phyloP scores from a whole-genome alignment of 2,329 filamentous ascomycete species.

The Epichloe coenophiala region DNA sequence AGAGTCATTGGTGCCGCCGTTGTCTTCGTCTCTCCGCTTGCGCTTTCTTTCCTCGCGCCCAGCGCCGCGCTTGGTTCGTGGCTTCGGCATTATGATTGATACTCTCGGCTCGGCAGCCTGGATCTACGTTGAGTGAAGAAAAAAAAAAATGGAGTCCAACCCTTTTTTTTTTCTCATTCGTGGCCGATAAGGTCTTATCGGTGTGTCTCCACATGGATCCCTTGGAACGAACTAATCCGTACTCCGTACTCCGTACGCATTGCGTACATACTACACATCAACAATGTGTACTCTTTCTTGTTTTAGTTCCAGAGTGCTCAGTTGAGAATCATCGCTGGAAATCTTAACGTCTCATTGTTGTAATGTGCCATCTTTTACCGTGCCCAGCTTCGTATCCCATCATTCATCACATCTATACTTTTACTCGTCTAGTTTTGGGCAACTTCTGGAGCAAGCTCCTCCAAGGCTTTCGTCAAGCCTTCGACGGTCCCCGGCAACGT shows the following conservation, averaged over 20 bases:
- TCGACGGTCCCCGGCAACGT: slow-evolving; percentile 38
- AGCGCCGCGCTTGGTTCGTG: slow-evolving; percentile 27
- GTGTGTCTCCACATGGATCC: neutral
- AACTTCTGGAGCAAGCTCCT: slow-evolving; percentile 26
- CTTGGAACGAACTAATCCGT: no score
- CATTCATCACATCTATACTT: neutral
- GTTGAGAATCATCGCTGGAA: no score
- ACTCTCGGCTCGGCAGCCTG: neutral
- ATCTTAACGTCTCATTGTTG: neutral
- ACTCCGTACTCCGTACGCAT: no score
- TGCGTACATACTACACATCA: no score
- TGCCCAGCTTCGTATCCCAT: neutral
- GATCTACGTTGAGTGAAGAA: neutral
- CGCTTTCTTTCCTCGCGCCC: slow-evolving; percentile 28
- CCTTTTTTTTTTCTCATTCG: slow-evolving; percentile 5
- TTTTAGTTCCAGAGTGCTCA: no score
- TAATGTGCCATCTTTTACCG: no score
- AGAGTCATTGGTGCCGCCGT: slow-evolving; percentile 5
- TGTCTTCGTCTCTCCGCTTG: slow-evolving; percentile 18
- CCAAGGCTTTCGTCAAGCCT: slow-evolving; percentile 39
- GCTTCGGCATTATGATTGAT: slow-evolving; percentile 26
- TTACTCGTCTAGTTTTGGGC: neutral
- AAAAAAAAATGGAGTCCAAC: neutral
- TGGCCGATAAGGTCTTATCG: slow-evolving; percentile 1
- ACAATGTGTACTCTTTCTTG: neutral